Evolutionary conservation across 805 yeast species (phyloP).

Genomic region (Wickerhamomyces queroliae): DNA sequence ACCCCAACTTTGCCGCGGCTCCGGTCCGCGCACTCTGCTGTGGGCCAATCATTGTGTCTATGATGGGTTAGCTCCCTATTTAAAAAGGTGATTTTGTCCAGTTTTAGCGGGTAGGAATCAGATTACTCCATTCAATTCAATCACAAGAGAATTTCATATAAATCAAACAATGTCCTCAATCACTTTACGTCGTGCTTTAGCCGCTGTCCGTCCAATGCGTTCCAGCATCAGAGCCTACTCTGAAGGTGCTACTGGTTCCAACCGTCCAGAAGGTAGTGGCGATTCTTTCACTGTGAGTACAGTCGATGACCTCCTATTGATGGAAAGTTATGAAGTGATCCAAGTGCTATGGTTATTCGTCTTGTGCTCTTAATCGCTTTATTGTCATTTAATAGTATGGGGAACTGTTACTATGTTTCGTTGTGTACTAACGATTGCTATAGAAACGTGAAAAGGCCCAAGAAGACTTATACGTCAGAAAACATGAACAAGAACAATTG

Average conservation of each 20-base stretch:
- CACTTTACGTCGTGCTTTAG: slow-evolving; percentile 33
- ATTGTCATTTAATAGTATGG: too few species aligned
- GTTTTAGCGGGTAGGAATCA: too few species aligned
- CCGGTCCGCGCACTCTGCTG: not conserved
- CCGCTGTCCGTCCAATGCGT: slow-evolving; percentile 21
- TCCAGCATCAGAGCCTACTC: slow-evolving; percentile 27
- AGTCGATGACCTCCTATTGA: not conserved
- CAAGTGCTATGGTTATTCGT: not conserved
- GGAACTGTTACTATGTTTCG: not conserved
- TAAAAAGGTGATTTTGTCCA: not conserved
- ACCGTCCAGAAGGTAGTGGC: slow-evolving; percentile 45
- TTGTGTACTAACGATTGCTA: slow-evolving; percentile 18
- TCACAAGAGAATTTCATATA: not conserved
- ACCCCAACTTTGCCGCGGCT: not conserved
- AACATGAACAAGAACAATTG: slow-evolving; percentile 88
- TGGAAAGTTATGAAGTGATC: not conserved
- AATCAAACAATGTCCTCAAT: slow-evolving; percentile 17
- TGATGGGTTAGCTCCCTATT: not conserved
- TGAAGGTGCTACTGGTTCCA: slow-evolving; percentile 59
- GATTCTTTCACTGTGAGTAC: slow-evolving; percentile 55
- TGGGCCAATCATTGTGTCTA: not conserved
- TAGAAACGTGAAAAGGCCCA: slow-evolving; percentile 88
- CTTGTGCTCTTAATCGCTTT: too few species aligned
- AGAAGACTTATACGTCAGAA: slow-evolving; percentile 79
- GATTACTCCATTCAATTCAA: too few species aligned